These are phyloP conservation scores for Apiospora arundinis DNA, from an alignment of 2,329 filamentous ascomycete genomes.

Conservation along the genomic window DNA sequence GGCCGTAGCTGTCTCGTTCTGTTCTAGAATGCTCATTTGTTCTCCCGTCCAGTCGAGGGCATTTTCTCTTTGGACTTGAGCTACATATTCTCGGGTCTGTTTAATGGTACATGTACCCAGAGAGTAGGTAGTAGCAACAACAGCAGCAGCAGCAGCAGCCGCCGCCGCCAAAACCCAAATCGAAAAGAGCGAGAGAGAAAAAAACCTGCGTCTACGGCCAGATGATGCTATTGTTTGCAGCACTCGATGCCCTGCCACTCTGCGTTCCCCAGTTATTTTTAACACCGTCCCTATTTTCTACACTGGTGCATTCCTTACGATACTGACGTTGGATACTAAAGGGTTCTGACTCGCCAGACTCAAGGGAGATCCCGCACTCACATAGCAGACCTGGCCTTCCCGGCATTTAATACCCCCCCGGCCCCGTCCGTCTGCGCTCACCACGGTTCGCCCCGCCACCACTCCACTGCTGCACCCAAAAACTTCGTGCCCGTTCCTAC, in stretches of 20 bases:
- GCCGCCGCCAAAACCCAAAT: not conserved
- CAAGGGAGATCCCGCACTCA: conserved; percentile 29
- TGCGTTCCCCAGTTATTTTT: conserved; percentile 12
- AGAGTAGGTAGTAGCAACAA: not conserved
- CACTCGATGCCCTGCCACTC: conserved; percentile 10
- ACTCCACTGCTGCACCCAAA: conserved; percentile 21
- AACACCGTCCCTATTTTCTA: conserved; percentile 17
- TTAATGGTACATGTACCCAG: not conserved
- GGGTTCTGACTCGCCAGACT: conserved; percentile 23
- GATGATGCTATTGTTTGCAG: conserved; percentile 17
- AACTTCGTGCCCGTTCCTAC: conserved; percentile 23
- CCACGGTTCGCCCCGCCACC: conserved; percentile 28
- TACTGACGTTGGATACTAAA: conserved; percentile 22
- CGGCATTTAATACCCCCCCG: conserved; percentile 24
- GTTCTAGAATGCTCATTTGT: not conserved
- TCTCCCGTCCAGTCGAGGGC: not conserved
- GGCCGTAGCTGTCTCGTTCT: not conserved
- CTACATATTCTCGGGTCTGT: conserved; percentile 1
- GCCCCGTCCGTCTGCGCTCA: conserved; percentile 18
- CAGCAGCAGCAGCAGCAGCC: no score
- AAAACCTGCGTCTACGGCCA: conserved; percentile 6
- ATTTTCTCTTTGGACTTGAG: not conserved
- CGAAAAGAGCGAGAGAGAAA: not conserved
- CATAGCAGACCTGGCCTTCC: conserved; percentile 25
- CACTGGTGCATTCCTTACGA: conserved; percentile 22